Evolutionary conservation across 768 basidiomycete species (phyloP), one percentile per base, ranked within the genome.

Genomic region (Podaxis mareebaensis): DNA sequence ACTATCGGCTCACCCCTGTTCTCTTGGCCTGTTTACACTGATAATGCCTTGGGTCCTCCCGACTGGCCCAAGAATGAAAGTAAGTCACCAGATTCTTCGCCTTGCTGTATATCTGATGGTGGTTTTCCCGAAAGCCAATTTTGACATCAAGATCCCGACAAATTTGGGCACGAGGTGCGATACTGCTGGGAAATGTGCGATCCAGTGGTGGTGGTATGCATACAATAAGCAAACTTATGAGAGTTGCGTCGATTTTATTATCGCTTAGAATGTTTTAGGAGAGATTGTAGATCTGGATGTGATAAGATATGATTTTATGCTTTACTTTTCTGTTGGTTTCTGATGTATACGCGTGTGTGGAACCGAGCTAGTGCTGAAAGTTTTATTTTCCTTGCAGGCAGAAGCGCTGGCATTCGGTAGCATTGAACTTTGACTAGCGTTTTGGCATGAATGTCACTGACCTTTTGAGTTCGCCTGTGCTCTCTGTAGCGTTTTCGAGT

Each of bases 201-300:
- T 78, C 63, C 77, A 77, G 62, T 78, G 77, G 76, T 77, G 72
- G 72, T 78, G 74, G 75, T 74, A 69, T 58, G 71, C 58, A 0
- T 68, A 64, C 42, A 74, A 73, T 60, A 61, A 64, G 28, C 74
- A 77, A 67, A 75, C 76, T 0, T 77, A 76, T 58, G 69, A 76
- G 69, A 77, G 75, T 55, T 76, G 76, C 65, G 68, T 76, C 42
- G 73, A 77, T 56, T 76, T 77, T 52, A 57, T 69, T 5, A 63
- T 61, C 40, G 51, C 36, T 26, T 65, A 48, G 53, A 12, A 44
- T 33, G 4, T 63, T 54, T 48, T 53, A 49, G 15, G 57, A 62
- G 12, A 4, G 1, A 42, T 15, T 13, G 17, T 13, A 15, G 40
- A 13, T 42, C 40, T 17, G 3, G 40, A 7, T 4, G 44, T n/a